Conservation (phyloP, 805 yeast genomes). For the Candida golubevii region DNA sequence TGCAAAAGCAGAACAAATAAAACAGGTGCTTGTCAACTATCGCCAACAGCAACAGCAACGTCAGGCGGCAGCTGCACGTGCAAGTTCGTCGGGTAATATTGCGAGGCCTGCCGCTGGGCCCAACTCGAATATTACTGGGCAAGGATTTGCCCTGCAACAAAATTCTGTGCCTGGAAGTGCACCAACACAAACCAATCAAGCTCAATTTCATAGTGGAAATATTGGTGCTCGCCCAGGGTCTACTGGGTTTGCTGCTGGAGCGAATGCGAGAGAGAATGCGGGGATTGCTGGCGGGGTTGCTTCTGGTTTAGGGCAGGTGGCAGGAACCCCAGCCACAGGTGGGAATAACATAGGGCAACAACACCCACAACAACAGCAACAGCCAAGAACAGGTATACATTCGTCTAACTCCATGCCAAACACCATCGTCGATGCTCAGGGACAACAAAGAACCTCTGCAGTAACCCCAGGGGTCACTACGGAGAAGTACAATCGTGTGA, state of each 20-base stretch:
- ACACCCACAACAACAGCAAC: not conserved
- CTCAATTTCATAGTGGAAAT: conserved; percentile 5
- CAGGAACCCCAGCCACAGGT: not conserved
- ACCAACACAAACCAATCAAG: conserved; percentile 1
- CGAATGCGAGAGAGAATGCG: not conserved
- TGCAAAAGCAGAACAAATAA: conserved; percentile 59
- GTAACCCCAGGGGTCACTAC: conserved; percentile 21
- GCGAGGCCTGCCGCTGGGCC: conserved; percentile 2
- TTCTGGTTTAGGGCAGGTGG: conserved; percentile 1
- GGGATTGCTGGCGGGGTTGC: conserved; percentile 1
- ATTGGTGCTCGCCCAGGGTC: conserved; percentile 4
- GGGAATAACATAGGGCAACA: not conserved
- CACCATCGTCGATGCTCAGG: not conserved
- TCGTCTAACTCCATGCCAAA: conserved; percentile 5
- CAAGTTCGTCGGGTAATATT: conserved; percentile 1
- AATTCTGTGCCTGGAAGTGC: conserved; percentile 3
- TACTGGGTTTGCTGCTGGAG: conserved; percentile 5
- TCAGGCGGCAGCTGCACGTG: conserved; percentile 14
- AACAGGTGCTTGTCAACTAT: conserved; percentile 53
- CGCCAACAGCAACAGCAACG: conserved; percentile 47
- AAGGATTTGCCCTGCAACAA: not conserved
- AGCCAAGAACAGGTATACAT: conserved; percentile 4
- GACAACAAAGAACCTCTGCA: conserved; percentile 3
- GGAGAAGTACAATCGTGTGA: conserved; percentile 41
- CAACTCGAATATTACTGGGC: not conserved